Conservation (phyloP, 495 filamentous ascomycete genomes). For the Jackrogersella minutella region DNA sequence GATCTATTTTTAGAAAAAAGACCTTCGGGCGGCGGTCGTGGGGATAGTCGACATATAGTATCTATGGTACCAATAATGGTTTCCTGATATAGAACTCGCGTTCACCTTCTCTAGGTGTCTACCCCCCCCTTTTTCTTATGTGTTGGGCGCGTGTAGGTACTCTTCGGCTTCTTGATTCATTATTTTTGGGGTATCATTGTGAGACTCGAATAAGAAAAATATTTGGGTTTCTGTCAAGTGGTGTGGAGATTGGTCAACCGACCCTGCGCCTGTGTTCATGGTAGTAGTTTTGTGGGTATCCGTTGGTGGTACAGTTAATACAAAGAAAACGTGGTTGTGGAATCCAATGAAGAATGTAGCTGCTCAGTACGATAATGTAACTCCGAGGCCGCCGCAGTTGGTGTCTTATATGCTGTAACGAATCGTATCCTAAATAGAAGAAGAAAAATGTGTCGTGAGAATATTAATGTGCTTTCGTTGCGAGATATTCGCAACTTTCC, state of each 20-base stretch:
- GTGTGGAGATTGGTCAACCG: slow-evolving; percentile 40
- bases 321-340: slow-evolving; percentile 23
- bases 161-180: slow-evolving; percentile 30
- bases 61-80: slow-evolving; percentile 4
- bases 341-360: slow-evolving; percentile 20
- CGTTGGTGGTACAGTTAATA: slow-evolving; percentile 36
- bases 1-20: too few species aligned
- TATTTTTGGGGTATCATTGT: slow-evolving; percentile 44
- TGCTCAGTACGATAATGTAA: slow-evolving; percentile 19
- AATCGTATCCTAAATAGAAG: slow-evolving; percentile 36
- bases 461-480: slow-evolving; percentile 13
- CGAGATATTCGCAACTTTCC: slow-evolving; percentile 3
- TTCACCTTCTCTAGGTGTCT: slow-evolving; percentile 40
- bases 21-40: too few species aligned
- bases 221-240: slow-evolving; percentile 28
- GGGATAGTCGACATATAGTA: slow-evolving; percentile 10
- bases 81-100: slow-evolving; percentile 26
- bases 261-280: slow-evolving; percentile 27
- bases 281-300: slow-evolving; percentile 30
- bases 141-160: slow-evolving; percentile 21
- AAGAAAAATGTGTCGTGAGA: slow-evolving; percentile 29
- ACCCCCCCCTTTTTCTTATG: slow-evolving; percentile 8
- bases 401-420: slow-evolving; percentile 35
- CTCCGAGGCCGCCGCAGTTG: slow-evolving; percentile 29
- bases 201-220: slow-evolving; percentile 33